These are phyloP conservation scores for Kluyveromyces aestuarii DNA, from an alignment of 805 yeast genomes.

Conservation along the genomic window DNA sequence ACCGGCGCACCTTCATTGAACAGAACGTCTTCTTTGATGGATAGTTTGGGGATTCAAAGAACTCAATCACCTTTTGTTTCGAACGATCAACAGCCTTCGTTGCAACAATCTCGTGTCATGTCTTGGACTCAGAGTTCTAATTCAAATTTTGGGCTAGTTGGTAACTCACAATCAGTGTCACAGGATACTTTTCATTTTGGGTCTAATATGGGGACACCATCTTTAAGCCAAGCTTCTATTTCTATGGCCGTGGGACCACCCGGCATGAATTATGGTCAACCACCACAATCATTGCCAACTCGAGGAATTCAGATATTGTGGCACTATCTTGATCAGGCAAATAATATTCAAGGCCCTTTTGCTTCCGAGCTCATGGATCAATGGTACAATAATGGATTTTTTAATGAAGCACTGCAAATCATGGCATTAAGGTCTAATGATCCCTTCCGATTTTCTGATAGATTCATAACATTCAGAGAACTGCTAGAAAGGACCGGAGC, in stretches of 20 bases:
- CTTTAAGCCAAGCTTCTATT: constrained; percentile 1
- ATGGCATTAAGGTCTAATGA: constrained; percentile 32
- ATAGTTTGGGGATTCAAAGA: constrained; percentile 20
- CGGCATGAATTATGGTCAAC: constrained; percentile 3
- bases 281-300: constrained; percentile 10
- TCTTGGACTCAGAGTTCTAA: background rate
- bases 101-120: background rate
- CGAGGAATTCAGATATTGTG: constrained; percentile 44
- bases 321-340: constrained; percentile 66
- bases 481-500: constrained; percentile 16
- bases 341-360: constrained; percentile 80
- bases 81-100: background rate
- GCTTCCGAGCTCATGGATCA: constrained; percentile 64
- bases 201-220: constrained; percentile 4
- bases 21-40: constrained; percentile 19
- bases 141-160: background rate
- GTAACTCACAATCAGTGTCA: background rate
- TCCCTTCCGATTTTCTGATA: constrained; percentile 22
- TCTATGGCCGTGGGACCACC: background rate
- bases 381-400: constrained; percentile 63
- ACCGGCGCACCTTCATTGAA: constrained; percentile 8
- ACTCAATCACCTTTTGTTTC: constrained; percentile 15
- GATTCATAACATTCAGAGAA: constrained; percentile 19
- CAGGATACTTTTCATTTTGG: background rate
- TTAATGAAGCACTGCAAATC: constrained; percentile 47